Base-by-base conservation (phyloP, 768 basidiomycete genomes). In the Hypsizygus marmoreus region DNA sequence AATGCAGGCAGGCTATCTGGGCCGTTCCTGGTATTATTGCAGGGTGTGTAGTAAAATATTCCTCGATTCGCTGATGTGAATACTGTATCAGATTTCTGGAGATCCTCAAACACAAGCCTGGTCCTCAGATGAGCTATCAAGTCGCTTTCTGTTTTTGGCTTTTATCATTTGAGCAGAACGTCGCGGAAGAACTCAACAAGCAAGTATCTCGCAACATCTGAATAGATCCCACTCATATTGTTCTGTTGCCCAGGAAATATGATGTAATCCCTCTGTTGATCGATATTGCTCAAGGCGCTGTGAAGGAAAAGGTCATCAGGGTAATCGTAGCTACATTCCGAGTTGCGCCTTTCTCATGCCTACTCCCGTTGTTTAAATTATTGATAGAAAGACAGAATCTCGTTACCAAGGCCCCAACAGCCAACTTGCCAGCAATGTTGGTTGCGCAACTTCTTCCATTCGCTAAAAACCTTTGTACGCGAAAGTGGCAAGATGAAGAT, bases 401-500 rank as follows among this genome's bases (percentile, higher is more conserved):
- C 13, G 81, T 97, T n/a, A 73, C 76, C 24, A 90, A 92, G 58
- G 93, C 95, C 0, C 93, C 97, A 1, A 68, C 77, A 1, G 80
- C 78, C n/a, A 97, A 97, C 65, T 75, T 97, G 10, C 89, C 95
- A 10, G 84, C 92, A 2, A 94, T 99, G 91, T 75, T 98, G 19
- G 90, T 93, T 6, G 82, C 85, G 3, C 84, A 92, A 57, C 73
- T 97, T 4, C 75, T 97, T 2, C 88, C 92, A 1, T 95, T 93
- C 61, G 80, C 82, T 47, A 89, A 88, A 71, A 93, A 89, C 51
- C 79, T 97, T 7, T 81, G 80, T 36, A 68, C 77, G 7, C 79
- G 94, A 33, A 97, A 97, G 66, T 94, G 89, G 81, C 87, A 88
- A 0, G 97, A 99, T 60, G 95, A 97, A 50, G 97, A 99, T 62